Evolutionary conservation across 2,329 filamentous ascomycete genomes (phyloP).

Genomic region (Mycosphaerelloides madeirae): DNA sequence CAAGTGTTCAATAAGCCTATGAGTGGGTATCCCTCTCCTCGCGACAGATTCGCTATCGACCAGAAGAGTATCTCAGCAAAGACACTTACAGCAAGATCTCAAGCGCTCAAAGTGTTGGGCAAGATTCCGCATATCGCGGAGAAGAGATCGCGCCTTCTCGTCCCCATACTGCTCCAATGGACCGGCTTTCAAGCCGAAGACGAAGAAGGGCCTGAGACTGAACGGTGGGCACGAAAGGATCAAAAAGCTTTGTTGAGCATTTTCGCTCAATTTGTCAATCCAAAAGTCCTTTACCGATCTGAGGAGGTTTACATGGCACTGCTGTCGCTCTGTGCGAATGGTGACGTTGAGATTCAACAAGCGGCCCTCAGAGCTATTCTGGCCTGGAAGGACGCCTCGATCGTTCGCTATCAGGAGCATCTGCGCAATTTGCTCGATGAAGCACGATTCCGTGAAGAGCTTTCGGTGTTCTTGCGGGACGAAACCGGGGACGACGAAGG

Average conservation of each 20-base stretch:
- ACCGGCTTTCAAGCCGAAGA: constrained; percentile 47
- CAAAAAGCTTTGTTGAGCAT: constrained; percentile 77
- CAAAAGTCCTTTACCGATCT: constrained; percentile 73
- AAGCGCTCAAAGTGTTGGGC: constrained; percentile 74
- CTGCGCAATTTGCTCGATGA: constrained; percentile 85
- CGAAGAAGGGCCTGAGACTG: constrained; percentile 13
- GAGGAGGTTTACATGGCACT: constrained; percentile 72
- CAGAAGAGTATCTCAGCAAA: constrained; percentile 12
- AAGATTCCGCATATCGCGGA: constrained; percentile 74
- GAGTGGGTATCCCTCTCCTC: constrained; percentile 19
- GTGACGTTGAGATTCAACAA: constrained; percentile 85
- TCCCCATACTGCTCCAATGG: constrained; percentile 84
- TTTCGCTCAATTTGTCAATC: constrained; percentile 81
- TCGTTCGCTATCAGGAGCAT: constrained; percentile 78
- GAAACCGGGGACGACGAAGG: constrained; percentile 43
- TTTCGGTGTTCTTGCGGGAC: constrained; percentile 76
- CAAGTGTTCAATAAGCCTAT: constrained; percentile 51
- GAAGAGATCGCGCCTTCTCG: constrained; percentile 75
- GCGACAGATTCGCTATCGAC: constrained; percentile 17
- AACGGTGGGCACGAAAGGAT: constrained; percentile 67
- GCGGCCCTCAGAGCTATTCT: constrained; percentile 77
- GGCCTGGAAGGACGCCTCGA: constrained; percentile 76
- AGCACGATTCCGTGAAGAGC: constrained; percentile 83
- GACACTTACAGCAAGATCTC: constrained; percentile 48
- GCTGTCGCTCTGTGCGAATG: constrained; percentile 73